phyloP scores from a whole-genome alignment of 805 yeast species.

The Scheffersomyces ergatensis region DNA sequence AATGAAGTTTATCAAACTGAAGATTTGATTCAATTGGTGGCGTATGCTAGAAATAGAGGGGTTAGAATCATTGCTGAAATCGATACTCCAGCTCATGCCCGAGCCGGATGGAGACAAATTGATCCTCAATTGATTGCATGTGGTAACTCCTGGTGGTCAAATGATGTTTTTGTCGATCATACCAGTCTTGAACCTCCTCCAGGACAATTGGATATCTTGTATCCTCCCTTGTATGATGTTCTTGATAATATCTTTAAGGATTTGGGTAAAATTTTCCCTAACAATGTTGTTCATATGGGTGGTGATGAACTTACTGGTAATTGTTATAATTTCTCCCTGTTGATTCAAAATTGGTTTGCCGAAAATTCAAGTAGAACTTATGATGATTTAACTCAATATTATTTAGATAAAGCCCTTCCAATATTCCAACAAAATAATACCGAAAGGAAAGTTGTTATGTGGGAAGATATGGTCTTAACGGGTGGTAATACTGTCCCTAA shows the following conservation, averaged over 20 bases:
- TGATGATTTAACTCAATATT: conserved; percentile 28
- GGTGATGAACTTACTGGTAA: conserved; percentile 32
- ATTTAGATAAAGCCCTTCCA: conserved; percentile 33
- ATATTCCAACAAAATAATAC: conserved; percentile 20
- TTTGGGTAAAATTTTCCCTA: conserved; percentile 26
- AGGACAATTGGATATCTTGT: conserved; percentile 37
- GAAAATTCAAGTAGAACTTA: conserved; percentile 19
- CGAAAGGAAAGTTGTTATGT: conserved; percentile 30
- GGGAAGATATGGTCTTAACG: conserved; percentile 35
- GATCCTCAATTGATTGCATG: conserved; percentile 28
- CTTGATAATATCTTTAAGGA: conserved; percentile 32
- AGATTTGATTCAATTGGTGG: conserved; percentile 24
- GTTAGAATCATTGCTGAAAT: conserved; percentile 41
- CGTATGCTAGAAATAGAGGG: conserved; percentile 33
- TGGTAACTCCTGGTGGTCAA: conserved; percentile 22
- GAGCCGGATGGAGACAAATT: conserved; percentile 36
- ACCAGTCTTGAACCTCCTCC: conserved; percentile 39
- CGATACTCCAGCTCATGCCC: conserved; percentile 42
- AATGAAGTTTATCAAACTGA: conserved; percentile 24
- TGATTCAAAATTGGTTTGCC: conserved; percentile 25
- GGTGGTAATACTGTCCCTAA: conserved; percentile 25
- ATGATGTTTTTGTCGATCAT: conserved; percentile 15
- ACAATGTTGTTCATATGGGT: conserved; percentile 42
- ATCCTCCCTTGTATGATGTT: conserved; percentile 28
- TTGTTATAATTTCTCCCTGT: conserved; percentile 30